These are phyloP conservation scores for Globisporangium recalcitrans DNA, from an alignment of 352 stramenopile species.

Conservation along the genomic window DNA sequence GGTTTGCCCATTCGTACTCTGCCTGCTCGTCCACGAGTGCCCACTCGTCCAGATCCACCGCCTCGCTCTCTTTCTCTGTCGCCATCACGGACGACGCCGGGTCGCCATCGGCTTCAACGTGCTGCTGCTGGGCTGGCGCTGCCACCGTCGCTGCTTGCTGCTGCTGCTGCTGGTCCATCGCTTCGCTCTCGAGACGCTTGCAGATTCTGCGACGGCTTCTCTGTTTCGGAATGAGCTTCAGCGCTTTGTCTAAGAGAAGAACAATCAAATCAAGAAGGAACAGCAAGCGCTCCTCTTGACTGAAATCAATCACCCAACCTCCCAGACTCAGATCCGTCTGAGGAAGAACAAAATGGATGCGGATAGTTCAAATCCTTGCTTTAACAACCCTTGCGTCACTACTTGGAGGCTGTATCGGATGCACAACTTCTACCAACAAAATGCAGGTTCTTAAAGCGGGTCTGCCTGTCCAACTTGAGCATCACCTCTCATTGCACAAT, in stretches of 20 bases:
- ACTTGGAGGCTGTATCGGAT: too few relatives aligned
- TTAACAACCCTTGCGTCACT: too few relatives aligned
- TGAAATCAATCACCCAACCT: background rate
- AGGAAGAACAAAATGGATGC: background rate
- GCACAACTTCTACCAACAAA: too few relatives aligned
- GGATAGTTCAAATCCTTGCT: too few relatives aligned
- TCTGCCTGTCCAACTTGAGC: too few relatives aligned
- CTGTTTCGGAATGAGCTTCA: background rate
- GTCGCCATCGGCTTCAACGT: background rate
- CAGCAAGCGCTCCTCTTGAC: background rate
- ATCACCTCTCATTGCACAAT: too few relatives aligned
- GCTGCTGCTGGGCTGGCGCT: background rate
- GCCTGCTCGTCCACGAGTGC: conserved; percentile 62
- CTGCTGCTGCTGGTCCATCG: background rate
- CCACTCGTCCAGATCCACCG: conserved; percentile 47
- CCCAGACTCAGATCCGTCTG: background rate
- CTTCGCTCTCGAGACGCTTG: conserved; percentile 2
- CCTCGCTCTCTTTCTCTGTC: background rate
- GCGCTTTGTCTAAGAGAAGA: background rate
- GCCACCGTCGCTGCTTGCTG: background rate
- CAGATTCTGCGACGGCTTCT: conserved; percentile 1
- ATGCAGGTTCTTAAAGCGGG: too few relatives aligned
- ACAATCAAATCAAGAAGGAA: background rate
- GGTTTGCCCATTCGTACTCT: conserved; percentile 35
- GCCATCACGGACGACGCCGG: background rate